Conservation (phyloP, 1,139 yeast species). For the Zhuliangozyma blackwelliae region DNA sequence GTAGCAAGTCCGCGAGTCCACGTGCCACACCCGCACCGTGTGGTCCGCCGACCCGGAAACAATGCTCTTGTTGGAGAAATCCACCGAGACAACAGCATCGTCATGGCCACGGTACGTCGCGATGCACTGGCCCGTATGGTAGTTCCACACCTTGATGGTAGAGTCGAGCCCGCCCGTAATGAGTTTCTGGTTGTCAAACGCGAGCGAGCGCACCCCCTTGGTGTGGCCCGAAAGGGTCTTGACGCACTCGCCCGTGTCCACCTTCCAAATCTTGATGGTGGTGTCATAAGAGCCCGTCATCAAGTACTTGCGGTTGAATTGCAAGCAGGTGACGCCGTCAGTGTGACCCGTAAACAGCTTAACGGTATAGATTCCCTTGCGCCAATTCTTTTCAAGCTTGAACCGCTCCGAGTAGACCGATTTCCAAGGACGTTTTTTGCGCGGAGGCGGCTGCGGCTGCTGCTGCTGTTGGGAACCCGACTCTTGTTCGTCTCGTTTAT, state of each 20-base stretch:
- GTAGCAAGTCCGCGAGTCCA: slow-evolving; percentile 85
- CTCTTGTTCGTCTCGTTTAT: background rate
- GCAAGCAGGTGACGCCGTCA: slow-evolving; percentile 83
- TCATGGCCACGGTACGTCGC: slow-evolving; percentile 92
- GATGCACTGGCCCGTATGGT: slow-evolving; percentile 88
- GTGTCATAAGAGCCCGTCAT: slow-evolving; percentile 93
- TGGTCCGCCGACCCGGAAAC: slow-evolving; percentile 93
- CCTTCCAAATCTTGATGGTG: slow-evolving; percentile 85
- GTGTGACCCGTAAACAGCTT: slow-evolving; percentile 77
- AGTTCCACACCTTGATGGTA: slow-evolving; percentile 94
- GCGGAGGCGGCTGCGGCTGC: slow-evolving; percentile 6
- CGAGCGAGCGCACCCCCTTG: slow-evolving; percentile 78
- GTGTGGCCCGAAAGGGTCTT: slow-evolving; percentile 78
- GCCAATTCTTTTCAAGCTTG: slow-evolving; percentile 91
- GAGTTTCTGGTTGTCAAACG: slow-evolving; percentile 81
- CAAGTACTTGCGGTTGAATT: slow-evolving; percentile 68
- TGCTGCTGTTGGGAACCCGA: background rate
- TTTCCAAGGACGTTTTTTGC: slow-evolving; percentile 78
- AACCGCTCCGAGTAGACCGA: slow-evolving; percentile 88
- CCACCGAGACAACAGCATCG: slow-evolving; percentile 79
- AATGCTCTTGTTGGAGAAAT: slow-evolving; percentile 72
- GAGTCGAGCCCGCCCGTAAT: slow-evolving; percentile 90
- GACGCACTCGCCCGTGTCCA: slow-evolving; percentile 72
- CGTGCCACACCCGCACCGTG: slow-evolving; percentile 95
- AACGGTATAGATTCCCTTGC: slow-evolving; percentile 68